Evolutionary conservation across 2,329 filamentous ascomycete species (phyloP), one percentile per base, ranked within the genome.

Genomic region (Zasmidium cellare): DNA sequence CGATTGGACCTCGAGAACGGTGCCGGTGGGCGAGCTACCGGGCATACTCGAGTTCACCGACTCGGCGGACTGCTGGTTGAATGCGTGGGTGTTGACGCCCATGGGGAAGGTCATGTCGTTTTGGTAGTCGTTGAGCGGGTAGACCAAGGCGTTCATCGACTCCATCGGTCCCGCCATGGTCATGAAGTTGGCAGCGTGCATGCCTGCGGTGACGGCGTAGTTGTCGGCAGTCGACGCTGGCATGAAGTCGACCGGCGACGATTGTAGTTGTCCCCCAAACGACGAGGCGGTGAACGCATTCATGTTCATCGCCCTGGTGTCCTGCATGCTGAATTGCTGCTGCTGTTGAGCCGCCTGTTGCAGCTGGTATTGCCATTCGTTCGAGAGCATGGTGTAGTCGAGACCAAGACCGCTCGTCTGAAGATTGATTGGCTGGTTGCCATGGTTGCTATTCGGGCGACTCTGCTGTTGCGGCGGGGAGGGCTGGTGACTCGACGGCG

Each of bases 1-100:
- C 6, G 93, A 97, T 51, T 93, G 79, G 31, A 96, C 90, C 75
- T 97, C 92, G 48, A 96, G 79, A 73, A 91, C 92, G 25, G 88
- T 90, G 67, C 89, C 87, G 1, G 87, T 90, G 1, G 90, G 90
- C 38, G 90, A 92, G 69, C 85, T 87, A 71, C 75, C 77, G 11
- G 75, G 72, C 9, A 79, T 68, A 61, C 76, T 79, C 18, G 74
- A 70, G 31, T 69, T 66, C 28, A 64, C 63, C 5, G 66, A 68
- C 46, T 71, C 69, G 22, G 64, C 59, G 49, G 64, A 62, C 78
- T 84, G 57, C 25, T 82, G 80, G 38, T 75, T 73, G 23, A 69
- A 57, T 22, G 64, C 60, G 22, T 61, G 59, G 41, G 81, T 58
- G 46, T 78, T 76, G 65, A 81, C 81, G 22, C 83, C 77, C 75